Evolutionary conservation across 768 basidiomycete species (phyloP).

Genomic region (Strobilomyces confusus): DNA sequence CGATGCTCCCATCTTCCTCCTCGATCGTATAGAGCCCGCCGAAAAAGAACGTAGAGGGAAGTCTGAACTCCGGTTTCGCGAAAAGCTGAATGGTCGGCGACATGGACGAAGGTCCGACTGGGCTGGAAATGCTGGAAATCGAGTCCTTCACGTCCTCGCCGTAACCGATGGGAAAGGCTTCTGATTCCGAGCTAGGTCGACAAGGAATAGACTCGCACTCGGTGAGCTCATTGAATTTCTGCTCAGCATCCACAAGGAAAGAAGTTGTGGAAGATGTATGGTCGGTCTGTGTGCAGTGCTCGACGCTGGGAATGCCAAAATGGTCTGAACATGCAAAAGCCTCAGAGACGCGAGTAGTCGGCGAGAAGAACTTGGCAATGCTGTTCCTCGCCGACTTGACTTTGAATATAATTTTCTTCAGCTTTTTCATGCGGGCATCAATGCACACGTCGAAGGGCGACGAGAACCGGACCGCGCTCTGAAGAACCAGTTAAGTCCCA

Average conservation of each 20-base stretch:
- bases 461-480: not conserved
- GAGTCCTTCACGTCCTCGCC: not conserved
- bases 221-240: not conserved
- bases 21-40: conserved; percentile 1
- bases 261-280: not conserved
- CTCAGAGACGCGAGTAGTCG: not conserved
- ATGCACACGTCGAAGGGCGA: not conserved
- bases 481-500: not conserved
- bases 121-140: not conserved
- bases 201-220: not conserved
- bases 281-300: not conserved
- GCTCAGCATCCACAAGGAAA: not conserved
- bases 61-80: not conserved
- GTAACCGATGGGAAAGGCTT: not conserved
- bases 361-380: conserved; percentile 17
- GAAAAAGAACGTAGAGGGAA: not conserved
- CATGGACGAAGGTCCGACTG: not conserved
- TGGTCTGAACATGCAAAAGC: not conserved
- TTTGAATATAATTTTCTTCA: conserved; percentile 6
- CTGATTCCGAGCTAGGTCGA: not conserved
- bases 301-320: not conserved
- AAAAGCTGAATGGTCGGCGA: not conserved
- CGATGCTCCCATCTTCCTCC: conserved; percentile 1
- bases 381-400: conserved; percentile 11
- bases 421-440: not conserved